These are phyloP conservation scores for Apiospora sp. DNA, from an alignment of 2,329 filamentous ascomycete genomes.

Conservation along the genomic window DNA sequence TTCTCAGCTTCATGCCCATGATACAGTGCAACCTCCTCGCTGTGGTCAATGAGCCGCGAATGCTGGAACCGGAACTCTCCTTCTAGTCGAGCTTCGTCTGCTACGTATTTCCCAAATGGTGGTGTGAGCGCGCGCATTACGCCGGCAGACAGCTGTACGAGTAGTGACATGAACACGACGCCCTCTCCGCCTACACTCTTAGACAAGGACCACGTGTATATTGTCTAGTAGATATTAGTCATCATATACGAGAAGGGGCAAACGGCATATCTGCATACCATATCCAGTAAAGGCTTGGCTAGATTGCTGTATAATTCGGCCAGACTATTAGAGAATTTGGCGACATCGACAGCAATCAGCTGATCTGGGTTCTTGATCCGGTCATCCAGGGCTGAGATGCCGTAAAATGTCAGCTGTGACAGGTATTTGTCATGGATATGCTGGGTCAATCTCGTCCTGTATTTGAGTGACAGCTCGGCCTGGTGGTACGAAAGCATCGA, in stretches of 20 bases:
- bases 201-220: slow-evolving; percentile 94
- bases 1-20: slow-evolving; percentile 93
- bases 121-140: slow-evolving; percentile 95
- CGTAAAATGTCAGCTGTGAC: slow-evolving; percentile 97
- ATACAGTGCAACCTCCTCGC: slow-evolving; percentile 93
- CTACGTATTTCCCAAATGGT: slow-evolving; percentile 96
- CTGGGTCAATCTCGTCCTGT: slow-evolving; percentile 91
- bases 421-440: slow-evolving; percentile 95
- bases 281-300: slow-evolving; percentile 92
- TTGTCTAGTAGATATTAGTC: slow-evolving; percentile 58
- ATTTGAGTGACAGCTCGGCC: slow-evolving; percentile 90
- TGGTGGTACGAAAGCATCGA: slow-evolving; percentile 99
- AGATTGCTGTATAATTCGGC: slow-evolving; percentile 96
- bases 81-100: slow-evolving; percentile 92
- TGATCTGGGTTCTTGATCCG: slow-evolving; percentile 99
- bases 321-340: slow-evolving; percentile 93
- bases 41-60: slow-evolving; percentile 92
- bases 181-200: slow-evolving; percentile 96
- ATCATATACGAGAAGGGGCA: neutral
- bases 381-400: slow-evolving; percentile 92
- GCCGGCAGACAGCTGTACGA: slow-evolving; percentile 91
- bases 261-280: slow-evolving; percentile 59
- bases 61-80: slow-evolving; percentile 97
- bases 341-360: slow-evolving; percentile 94
- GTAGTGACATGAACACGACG: slow-evolving; percentile 90